A percentile compares a stretch with the other conserved stretches of the same genome.
phyloP scores from a whole-genome alignment of 352 stramenopile species.

The Globisporangium irregulare region DNA sequence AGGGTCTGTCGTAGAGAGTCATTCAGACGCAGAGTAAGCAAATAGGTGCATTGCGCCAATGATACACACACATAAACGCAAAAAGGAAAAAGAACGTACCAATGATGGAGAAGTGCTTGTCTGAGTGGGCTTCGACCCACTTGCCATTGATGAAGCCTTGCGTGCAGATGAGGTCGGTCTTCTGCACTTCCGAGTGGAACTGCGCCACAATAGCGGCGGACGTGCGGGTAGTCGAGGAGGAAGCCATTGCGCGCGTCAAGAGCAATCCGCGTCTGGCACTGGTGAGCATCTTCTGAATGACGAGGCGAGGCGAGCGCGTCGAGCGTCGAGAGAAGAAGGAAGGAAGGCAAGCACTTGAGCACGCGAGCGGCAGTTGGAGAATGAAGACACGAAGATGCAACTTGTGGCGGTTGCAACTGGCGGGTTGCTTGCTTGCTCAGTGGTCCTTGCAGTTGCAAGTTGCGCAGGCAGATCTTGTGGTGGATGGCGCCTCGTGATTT shows the following conservation, averaged over 20 bases:
- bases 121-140: slow-evolving; percentile 64
- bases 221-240: slow-evolving; percentile 14
- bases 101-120: slow-evolving; percentile 56
- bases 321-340: neutral
- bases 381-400: slow-evolving; percentile 16
- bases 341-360: neutral
- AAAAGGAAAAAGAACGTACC: slow-evolving; percentile 26
- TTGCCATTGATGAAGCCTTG: slow-evolving; percentile 77
- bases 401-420: neutral
- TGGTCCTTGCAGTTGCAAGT: neutral
- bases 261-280: slow-evolving; percentile 10
- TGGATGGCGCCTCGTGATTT: neutral
- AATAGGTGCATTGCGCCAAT: neutral
- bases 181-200: slow-evolving; percentile 59
- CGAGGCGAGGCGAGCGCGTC: neutral
- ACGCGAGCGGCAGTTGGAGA: slow-evolving; percentile 25
- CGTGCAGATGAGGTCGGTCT: slow-evolving; percentile 67
- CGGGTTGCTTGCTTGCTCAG: neutral
- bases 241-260: slow-evolving; percentile 3
- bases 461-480: neutral
- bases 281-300: slow-evolving; percentile 13
- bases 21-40: neutral
- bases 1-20: slow-evolving; percentile 39
- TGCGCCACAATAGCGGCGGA: neutral
- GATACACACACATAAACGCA: neutral